A percentile compares a stretch with the other conserved stretches of the same genome.
Conservation (phyloP, 2,329 filamentous ascomycete species). For the Aquanectria penicillioides region DNA sequence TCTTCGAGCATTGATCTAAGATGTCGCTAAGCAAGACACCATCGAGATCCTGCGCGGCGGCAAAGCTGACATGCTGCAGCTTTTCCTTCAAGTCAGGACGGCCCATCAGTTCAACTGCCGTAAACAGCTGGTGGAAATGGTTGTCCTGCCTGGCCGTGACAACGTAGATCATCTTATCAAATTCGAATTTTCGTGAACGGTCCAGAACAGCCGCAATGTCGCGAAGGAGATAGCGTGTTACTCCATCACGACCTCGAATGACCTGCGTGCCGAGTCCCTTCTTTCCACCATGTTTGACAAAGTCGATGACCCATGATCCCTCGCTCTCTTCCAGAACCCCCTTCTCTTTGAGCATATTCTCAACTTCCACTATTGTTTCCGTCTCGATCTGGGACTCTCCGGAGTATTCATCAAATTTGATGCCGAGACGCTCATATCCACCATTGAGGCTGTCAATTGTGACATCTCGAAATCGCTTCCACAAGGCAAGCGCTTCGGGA, state of each 20-base stretch:
- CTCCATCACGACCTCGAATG: conserved; percentile 64
- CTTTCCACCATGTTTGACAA: conserved; percentile 76
- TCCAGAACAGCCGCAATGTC: conserved; percentile 76
- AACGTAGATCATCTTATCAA: conserved; percentile 84
- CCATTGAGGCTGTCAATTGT: conserved; percentile 62
- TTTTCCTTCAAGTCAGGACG: conserved; percentile 40
- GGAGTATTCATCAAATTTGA: conserved; percentile 67
- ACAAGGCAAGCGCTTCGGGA: conserved; percentile 59
- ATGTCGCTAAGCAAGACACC: conserved; percentile 10
- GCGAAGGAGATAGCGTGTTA: conserved; percentile 66
- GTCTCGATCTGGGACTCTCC: conserved; percentile 69
- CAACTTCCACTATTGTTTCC: conserved; percentile 67
- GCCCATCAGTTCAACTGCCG: conserved; percentile 46
- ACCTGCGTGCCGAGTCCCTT: conserved; percentile 72
- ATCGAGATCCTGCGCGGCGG: conserved; percentile 57
- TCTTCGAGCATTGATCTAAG: conserved; percentile 11
- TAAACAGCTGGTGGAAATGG: conserved; percentile 64
- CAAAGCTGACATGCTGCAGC: conserved; percentile 56
- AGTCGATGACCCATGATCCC: conserved; percentile 74
- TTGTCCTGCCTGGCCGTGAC: conserved; percentile 76
- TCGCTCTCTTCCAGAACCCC: conserved; percentile 70
- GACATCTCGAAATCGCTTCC: conserved; percentile 62
- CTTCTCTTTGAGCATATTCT: conserved; percentile 65
- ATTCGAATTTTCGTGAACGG: conserved; percentile 66
- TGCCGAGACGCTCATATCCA: conserved; percentile 63